Evolutionary conservation across 345 rosid genomes (phyloP), one percentile per base, ranked within the genome.

Genomic region (Eucalyptus pauciflora): DNA sequence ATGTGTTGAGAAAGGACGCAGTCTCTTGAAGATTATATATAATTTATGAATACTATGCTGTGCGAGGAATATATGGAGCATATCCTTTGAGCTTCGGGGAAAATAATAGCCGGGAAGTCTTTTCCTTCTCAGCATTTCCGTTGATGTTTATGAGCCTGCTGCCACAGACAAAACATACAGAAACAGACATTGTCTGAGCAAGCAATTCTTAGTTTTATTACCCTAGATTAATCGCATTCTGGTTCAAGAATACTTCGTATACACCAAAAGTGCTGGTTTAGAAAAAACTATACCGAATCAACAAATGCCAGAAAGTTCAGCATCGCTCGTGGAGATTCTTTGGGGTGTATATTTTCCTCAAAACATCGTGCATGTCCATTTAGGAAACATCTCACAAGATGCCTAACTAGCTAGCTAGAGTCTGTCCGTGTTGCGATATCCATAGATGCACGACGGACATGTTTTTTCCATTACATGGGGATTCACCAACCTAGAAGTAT

Each of bases 41-140:
- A 31, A 49, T 90, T 89, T 86, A 89, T 6, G 89, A 25, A 48
- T 88, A 67, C 83, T 48, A 69, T 86, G 76, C 5, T 16, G 76
- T 11, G 17, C 3, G 29, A 27, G 87, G 93, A 90, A 90, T 92
- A 92, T 90, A 6, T 89, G 69, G 64, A 25, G 92, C 64, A 92
- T 92, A 92, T 92, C 86, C 93, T 60, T 33, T 7, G 69, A 48
- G 69, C 37, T 18, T 33, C 20, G 22, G 37, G 25, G 22, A 50
- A 86, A 46, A 58, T 1, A 86, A 46, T 15, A 27, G 22, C 67
- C 17, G 18, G 60, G 7, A 88, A 24, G 25, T 85, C 81, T 50
- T 60, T n/a, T 86, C 51, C 33, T 88, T 52, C 49, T 49, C 11
- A 60, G 18, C 20, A 41, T 24, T 24, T 25, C 14, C 85, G 46